These are phyloP conservation scores for Raphanus hybrid DNA, from an alignment of 441 rosid genomes.

Conservation along the genomic window DNA sequence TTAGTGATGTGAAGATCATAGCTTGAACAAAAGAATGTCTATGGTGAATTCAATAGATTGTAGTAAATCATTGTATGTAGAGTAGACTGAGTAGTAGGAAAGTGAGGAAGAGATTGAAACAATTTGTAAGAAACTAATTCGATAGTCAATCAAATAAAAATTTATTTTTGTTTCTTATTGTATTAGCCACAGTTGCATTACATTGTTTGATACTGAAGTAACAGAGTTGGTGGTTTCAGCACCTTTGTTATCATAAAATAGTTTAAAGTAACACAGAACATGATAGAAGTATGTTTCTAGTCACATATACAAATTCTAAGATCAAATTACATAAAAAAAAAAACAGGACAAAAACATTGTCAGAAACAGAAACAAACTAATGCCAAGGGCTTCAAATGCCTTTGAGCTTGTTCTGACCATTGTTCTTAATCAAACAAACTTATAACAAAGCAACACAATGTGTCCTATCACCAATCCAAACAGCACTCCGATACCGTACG, in stretches of 20 bases:
- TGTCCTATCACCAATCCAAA: constrained; percentile 3
- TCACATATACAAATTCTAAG: too few species aligned
- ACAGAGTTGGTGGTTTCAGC: neutral
- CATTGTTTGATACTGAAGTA: neutral
- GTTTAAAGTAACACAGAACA: neutral
- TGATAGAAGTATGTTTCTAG: too few species aligned
- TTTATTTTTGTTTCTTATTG: neutral
- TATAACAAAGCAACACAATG: neutral
- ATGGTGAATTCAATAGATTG: neutral
- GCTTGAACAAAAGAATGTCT: neutral
- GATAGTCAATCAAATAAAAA: neutral
- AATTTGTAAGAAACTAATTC: neutral
- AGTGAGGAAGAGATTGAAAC: neutral
- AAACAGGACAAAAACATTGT: too few species aligned
- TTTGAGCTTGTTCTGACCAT: too few species aligned
- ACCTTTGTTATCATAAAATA: neutral
- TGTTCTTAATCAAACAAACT: too few species aligned
- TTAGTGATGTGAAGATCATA: neutral
- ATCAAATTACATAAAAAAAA: neutral
- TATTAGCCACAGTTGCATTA: too few species aligned
- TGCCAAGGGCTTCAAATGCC: too few species aligned
- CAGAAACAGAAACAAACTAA: too few species aligned
- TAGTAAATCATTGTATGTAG: neutral
- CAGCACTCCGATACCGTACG: too few species aligned
- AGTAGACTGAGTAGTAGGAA: neutral